phyloP scores from a whole-genome alignment of 2,329 filamentous ascomycete species.

The Diaporthe nobilis region DNA sequence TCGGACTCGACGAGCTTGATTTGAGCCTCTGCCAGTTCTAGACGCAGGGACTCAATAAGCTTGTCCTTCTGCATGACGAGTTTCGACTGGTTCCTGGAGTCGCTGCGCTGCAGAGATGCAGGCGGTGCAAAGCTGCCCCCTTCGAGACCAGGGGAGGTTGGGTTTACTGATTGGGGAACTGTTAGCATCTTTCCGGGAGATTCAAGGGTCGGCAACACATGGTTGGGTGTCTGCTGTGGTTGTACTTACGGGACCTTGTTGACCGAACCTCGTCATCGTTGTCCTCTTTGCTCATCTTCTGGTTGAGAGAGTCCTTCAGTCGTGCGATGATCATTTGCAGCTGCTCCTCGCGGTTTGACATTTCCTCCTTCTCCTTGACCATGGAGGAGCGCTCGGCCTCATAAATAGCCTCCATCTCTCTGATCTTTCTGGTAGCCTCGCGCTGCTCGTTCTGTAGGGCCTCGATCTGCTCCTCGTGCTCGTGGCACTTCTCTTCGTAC shows the following conservation, averaged over 20 bases:
- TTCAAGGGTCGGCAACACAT: not conserved
- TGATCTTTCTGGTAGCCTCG: constrained; percentile 84
- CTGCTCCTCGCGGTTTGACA: constrained; percentile 86
- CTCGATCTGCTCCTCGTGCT: constrained; percentile 87
- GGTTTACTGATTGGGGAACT: constrained; percentile 54
- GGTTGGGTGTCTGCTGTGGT: not conserved
- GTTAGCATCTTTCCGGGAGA: constrained; percentile 10
- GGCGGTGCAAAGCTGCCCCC: constrained; percentile 88
- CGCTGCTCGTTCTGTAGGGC: constrained; percentile 86
- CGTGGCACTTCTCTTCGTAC: constrained; percentile 89
- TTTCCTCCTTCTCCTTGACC: constrained; percentile 93
- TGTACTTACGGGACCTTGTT: constrained; percentile 69
- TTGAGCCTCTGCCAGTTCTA: constrained; percentile 94
- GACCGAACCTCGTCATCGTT: constrained; percentile 70
- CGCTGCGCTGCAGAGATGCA: constrained; percentile 86
- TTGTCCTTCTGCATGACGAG: constrained; percentile 96
- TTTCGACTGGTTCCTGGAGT: constrained; percentile 91
- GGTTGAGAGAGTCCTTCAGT: constrained; percentile 88
- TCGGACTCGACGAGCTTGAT: constrained; percentile 96
- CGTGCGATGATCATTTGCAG: constrained; percentile 92
- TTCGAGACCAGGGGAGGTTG: constrained; percentile 78
- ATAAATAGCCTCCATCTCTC: constrained; percentile 93
- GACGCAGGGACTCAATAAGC: constrained; percentile 89
- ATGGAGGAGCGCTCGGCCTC: constrained; percentile 90
- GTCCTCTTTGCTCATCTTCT: constrained; percentile 75